phyloP scores from a whole-genome alignment of 2,329 filamentous ascomycete species.

The Exophiala xenobiotica region DNA sequence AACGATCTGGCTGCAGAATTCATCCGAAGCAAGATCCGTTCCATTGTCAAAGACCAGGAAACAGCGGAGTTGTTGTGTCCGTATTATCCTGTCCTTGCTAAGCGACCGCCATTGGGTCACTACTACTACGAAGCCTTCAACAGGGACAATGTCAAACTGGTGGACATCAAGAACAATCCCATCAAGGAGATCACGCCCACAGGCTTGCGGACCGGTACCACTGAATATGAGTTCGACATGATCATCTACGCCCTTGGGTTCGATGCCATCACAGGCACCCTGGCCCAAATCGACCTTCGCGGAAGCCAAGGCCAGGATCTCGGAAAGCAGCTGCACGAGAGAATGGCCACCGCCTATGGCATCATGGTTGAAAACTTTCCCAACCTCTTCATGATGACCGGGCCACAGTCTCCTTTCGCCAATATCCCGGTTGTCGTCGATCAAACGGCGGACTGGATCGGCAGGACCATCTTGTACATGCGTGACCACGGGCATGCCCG shows the following conservation, averaged over 20 bases:
- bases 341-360: conserved; percentile 42
- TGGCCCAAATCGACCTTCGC: conserved; percentile 35
- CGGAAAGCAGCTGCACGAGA: conserved; percentile 29
- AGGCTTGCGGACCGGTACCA: conserved; percentile 43
- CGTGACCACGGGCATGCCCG: conserved; percentile 42
- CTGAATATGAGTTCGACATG: conserved; percentile 41
- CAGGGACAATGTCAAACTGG: conserved; percentile 46
- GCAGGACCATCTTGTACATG: conserved; percentile 24
- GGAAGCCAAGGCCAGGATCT: conserved; percentile 33
- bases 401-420: conserved; percentile 52
- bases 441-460: conserved; percentile 49
- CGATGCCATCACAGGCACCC: conserved; percentile 43
- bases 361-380: conserved; percentile 44
- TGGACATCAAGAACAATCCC: conserved; percentile 45
- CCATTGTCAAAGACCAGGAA: conserved; percentile 52
- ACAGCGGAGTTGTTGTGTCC: conserved; percentile 56
- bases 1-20: conserved; percentile 57
- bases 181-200: conserved; percentile 43
- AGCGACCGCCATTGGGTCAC: conserved; percentile 27
- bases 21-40: conserved; percentile 53
- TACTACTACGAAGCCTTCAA: conserved; percentile 37
- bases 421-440: conserved; percentile 59
- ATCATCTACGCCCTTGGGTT: conserved; percentile 45
- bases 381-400: conserved; percentile 54
- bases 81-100: conserved; percentile 26